These are phyloP conservation scores for Heliamphora exappendiculata DNA, from an alignment of 148 eudicot species.

Conservation along the genomic window DNA sequence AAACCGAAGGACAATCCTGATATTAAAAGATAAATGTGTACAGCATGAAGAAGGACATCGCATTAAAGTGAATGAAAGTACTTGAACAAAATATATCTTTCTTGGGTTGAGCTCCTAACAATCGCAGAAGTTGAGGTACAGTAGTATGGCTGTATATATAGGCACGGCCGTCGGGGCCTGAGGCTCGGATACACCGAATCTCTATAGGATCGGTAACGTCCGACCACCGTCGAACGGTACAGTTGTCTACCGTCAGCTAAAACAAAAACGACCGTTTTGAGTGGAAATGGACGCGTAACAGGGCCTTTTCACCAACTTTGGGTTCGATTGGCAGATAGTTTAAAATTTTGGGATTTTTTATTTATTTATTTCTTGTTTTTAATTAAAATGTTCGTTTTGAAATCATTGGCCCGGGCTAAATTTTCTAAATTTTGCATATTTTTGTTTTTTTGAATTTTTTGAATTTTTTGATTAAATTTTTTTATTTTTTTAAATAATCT, in stretches of 20 bases:
- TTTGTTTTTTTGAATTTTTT: no score
- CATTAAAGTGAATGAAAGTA: neutral
- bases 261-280: neutral
- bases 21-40: neutral
- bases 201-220: neutral
- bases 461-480: no score
- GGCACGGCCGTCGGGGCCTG: neutral
- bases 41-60: neutral
- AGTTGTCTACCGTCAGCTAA: neutral
- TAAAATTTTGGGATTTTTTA: no score
- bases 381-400: no score
- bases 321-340: no score
- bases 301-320: neutral
- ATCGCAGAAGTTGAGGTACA: neutral
- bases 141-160: neutral
- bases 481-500: no score
- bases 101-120: neutral
- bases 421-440: no score
- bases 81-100: neutral
- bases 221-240: neutral
- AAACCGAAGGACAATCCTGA: neutral
- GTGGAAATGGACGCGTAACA: neutral
- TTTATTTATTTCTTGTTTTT: no score
- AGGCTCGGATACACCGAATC: neutral
- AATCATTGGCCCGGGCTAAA: no score